Base-by-base conservation (phyloP, 1,284 basidiomycete genomes). In the Boletus mariae region DNA sequence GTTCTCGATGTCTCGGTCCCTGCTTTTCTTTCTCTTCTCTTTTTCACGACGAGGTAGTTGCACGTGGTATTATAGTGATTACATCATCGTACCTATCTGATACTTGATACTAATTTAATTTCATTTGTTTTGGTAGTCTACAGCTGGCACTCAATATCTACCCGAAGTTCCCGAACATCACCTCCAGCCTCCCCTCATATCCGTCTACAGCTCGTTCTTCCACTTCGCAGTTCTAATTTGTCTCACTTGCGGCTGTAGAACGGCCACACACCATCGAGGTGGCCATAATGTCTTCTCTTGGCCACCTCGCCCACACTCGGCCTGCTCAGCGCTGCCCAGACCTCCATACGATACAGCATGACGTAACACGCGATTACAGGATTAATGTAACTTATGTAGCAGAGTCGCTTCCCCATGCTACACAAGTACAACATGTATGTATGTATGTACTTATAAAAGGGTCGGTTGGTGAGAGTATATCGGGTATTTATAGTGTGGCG, bases 11-110 rank as follows among this genome's bases (percentile, higher is more conserved):
- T 46, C 45, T 38, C 15, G 10, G 6, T n/a, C 2, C 25, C 9
- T 26, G 6, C 13, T 15, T 37, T 7, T 13, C 5, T 10, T 10
- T 40, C 11, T 8, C n/a, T 7, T 23, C 32, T 49, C 23, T 50
- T 61, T 56, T 63, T 54, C 54, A 54, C 51, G 45, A 51, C 51
- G 8, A 49, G 26, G 29, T 26, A 38, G 34, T 47, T 44, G 56
- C 64, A 66, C 67, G 64, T 70, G 67, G 64, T 40, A 31, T 43
- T 40, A 37, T 40, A 54, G 45, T 66, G 61, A 62, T 64, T 68
- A 64, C 63, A 40, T 64, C 61, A 67, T 63, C 60, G 52, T 52
- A 29, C 48, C 61, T 57, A 57, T 61, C 61, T 51, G 48, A 63
- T 64, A 40, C 46, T 32, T 51, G 48, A 63, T 64, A 40, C 46